These are phyloP conservation scores for Gloeopeniophorella convolvens DNA, from an alignment of 768 basidiomycete genomes.

Conservation along the genomic window DNA sequence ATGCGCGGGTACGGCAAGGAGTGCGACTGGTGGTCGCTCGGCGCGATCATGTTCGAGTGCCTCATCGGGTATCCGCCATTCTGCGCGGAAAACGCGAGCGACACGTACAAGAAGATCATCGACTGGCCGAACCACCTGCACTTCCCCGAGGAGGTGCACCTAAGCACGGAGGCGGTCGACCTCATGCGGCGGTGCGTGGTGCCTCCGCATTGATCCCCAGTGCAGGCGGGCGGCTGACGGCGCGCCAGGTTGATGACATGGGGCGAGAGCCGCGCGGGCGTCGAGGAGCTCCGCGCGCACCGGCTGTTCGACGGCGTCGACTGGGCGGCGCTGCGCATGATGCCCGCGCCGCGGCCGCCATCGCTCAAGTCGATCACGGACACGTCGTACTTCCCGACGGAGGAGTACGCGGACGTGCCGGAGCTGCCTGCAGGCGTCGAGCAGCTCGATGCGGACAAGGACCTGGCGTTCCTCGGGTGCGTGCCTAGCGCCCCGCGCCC, in stretches of 20 bases:
- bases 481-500: no score
- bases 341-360: constrained; percentile 93
- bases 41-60: constrained; percentile 98
- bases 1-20: constrained; percentile 96
- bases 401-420: constrained; percentile 78
- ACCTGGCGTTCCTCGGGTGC: constrained; percentile 54
- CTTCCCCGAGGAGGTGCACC: constrained; percentile 95
- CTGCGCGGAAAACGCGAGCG: constrained; percentile 93
- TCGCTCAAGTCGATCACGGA: constrained; percentile 89
- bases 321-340: constrained; percentile 79
- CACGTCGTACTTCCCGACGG: constrained; percentile 95
- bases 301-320: constrained; percentile 94
- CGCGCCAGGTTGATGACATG: constrained; percentile 70
- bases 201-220: background rate
- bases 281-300: constrained; percentile 86
- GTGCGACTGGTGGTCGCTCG: constrained; percentile 99
- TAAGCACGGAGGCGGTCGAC: constrained; percentile 88
- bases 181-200: constrained; percentile 67
- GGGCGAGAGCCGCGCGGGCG: constrained; percentile 65
- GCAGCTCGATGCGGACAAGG: constrained; percentile 41
- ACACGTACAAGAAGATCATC: constrained; percentile 97
- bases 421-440: constrained; percentile 41
- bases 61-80: constrained; percentile 96
- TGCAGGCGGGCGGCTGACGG: background rate
- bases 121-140: constrained; percentile 83